Base-by-base conservation (phyloP, 192 early-diverging fungal species). In the Coemansia sp. region DNA sequence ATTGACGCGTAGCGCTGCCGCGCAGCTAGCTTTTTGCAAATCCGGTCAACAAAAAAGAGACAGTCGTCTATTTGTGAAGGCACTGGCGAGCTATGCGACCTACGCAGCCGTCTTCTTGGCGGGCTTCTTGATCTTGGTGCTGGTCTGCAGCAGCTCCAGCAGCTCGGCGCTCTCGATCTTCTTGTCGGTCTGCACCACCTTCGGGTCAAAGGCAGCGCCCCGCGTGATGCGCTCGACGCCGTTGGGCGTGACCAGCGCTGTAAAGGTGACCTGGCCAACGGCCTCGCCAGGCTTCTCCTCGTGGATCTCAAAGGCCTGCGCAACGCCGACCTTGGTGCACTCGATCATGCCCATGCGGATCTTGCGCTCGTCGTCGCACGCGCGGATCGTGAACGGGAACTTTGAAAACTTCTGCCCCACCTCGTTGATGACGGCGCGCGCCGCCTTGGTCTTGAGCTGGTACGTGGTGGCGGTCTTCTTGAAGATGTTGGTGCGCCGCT, bases 181-280 rank as follows among this genome's bases (percentile, higher is more conserved):
- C 83, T 91, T 90, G 59, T 95, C 95, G 29, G 86, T 83, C 82
- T 92, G 83, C 55, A 94, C 77, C 9, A 84, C 36, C 67, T 84
- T 84, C 26, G 82, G 62, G 56, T 95, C 88, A 58, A 86, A 93
- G 45, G 82, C 75, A 41, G 81, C 67, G 46, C 85, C 79, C 34
- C 55, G 53, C 48, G 92, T 93, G 69, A 93, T 88, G 79, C 87
- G 85, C 48, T 88, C 75, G 43, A 92, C 85, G 31, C 95, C 95
- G 44, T 80, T 86, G 47, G 91, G 87, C 70, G 88, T 88, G 60
- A 98, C 79, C 40, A 95, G 81, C 43, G 90, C 87, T n/a, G 95
- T 96, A 69, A 88, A 84, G 65, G 93, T 86, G 77, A 94, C 85
- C 78, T 95, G 92, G 34, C 90, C 95, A 54, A 94, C 87, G 34